Percentiles rank a stretch among this genome's conserved stretches.
phyloP scores from a whole-genome alignment of 2,329 filamentous ascomycete species.

The Ophiobolus disseminans region DNA sequence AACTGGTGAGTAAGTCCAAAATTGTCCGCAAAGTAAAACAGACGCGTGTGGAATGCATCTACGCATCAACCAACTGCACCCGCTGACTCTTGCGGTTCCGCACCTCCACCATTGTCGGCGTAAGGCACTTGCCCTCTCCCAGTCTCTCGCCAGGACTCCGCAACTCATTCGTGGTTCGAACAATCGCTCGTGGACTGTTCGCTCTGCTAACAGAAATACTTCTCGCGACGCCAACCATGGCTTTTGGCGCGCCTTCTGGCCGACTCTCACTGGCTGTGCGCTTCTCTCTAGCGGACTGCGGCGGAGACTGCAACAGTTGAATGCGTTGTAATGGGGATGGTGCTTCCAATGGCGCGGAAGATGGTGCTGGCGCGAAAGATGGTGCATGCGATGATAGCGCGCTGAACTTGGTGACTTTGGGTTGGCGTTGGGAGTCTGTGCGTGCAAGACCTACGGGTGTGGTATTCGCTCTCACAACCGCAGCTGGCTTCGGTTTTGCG shows the following conservation, averaged over 20 bases:
- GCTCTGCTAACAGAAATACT: slow-evolving; percentile 42
- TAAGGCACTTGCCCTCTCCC: slow-evolving; percentile 36
- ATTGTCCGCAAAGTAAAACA: neutral
- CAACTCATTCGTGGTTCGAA: slow-evolving; percentile 18
- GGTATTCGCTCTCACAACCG: slow-evolving; percentile 15
- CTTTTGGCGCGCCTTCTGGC: slow-evolving; percentile 16
- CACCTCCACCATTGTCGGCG: slow-evolving; percentile 47
- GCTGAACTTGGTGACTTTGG: slow-evolving; percentile 34
- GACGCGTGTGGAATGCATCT: neutral
- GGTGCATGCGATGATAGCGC: slow-evolving; percentile 40
- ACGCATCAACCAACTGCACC: slow-evolving; percentile 46
- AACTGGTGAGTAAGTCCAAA: neutral
- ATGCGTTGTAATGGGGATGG: slow-evolving; percentile 28
- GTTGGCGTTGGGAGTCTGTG: slow-evolving; percentile 25
- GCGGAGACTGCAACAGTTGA: slow-evolving; percentile 25
- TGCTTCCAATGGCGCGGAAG: slow-evolving; percentile 34
- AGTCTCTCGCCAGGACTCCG: slow-evolving; percentile 27
- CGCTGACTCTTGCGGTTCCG: slow-evolving; percentile 45
- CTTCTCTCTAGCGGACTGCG: slow-evolving; percentile 24
- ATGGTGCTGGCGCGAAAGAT: slow-evolving; percentile 36
- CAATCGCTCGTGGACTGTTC: slow-evolving; percentile 28
- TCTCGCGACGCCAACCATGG: slow-evolving; percentile 43
- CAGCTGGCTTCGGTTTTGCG: slow-evolving; percentile 30
- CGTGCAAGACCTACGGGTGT: slow-evolving; percentile 13
- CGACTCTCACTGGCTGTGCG: slow-evolving; percentile 11